Evolutionary conservation across 352 stramenopile genomes (phyloP), one percentile per base, ranked within the genome.

Genomic region (Pseudoperonospora humuli): DNA sequence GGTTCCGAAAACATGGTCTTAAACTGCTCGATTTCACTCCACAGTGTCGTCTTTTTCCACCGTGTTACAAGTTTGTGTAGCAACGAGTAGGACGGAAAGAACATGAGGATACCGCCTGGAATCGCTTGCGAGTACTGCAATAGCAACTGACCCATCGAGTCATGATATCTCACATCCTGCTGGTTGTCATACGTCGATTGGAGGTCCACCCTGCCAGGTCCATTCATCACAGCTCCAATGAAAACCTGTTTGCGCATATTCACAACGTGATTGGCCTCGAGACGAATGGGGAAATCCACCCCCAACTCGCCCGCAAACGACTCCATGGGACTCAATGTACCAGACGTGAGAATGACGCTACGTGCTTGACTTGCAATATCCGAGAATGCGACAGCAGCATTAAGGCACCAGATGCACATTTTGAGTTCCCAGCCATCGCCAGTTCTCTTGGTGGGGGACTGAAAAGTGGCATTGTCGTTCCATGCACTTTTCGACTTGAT

Each of bases 191-290:
- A 94, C 9, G 73, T 86, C 0, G 75, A 75, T 23, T 72, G 84
- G 6, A 94, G 54, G 47, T 91, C 70, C 9, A 92, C 73, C 3
- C 62, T 63, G 1, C 73, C 69, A 5, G 67, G 76, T 0, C 75
- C 79, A 27, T 80, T 62, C 70, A 91, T 81, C 4, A 93, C 55
- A 1, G 71, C 54, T 9, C 77, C 77, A 26, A 87, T 70, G 23
- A 90, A 84, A 7, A 93, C 81, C 41, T 94, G 83, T 20, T 80
- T 81, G n/a, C 70, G 70, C 64, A 94, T 90, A 33, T 92, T 83
- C 6, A 94, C 77, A 1, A 94, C 80, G 43, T 94, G 83, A 29
- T 90, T 93, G 3, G 79, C 78, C 38, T 94, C 83, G 0, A 94
- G 39, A 0, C 75, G 81, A 41, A 94, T 84, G 1, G 75, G 68